phyloP scores from a whole-genome alignment of 305 asterid species.

The Striga hermonthica region DNA sequence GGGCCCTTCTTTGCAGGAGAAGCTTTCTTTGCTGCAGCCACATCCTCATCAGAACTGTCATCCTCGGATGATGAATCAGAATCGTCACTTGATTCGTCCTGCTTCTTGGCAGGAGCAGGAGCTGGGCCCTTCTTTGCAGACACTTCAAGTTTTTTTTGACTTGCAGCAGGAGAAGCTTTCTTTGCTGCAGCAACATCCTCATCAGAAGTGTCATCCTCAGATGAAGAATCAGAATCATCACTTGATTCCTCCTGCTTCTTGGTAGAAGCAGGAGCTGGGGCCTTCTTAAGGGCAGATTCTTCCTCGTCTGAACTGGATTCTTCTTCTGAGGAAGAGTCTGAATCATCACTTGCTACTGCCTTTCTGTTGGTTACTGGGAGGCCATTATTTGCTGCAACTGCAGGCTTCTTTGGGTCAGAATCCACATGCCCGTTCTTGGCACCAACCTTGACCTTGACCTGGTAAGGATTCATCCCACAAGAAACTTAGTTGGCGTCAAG shows the following conservation, averaged over 20 bases:
- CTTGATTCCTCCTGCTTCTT: conserved; percentile 30
- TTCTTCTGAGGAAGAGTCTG: not conserved
- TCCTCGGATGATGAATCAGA: conserved; percentile 26
- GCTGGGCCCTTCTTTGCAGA: conserved; percentile 22
- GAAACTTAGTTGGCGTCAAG: not conserved
- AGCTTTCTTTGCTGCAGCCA: conserved; percentile 31
- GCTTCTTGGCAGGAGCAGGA: conserved; percentile 18
- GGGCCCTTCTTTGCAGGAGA: conserved; percentile 16
- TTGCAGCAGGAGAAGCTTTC: conserved; percentile 21
- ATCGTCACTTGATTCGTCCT: conserved; percentile 31
- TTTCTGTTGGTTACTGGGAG: not conserved
- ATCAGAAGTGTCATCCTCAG: conserved; percentile 8
- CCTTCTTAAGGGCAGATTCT: not conserved
- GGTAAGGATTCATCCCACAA: conserved; percentile 19
- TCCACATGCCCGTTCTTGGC: conserved; percentile 28
- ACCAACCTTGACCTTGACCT: conserved; percentile 26
- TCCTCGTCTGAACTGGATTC: not conserved
- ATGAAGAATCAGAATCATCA: conserved; percentile 27
- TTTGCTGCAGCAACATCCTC: conserved; percentile 21
- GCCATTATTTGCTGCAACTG: conserved; percentile 25
- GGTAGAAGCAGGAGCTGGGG: not conserved
- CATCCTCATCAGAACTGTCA: not conserved
- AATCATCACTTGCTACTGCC: not conserved
- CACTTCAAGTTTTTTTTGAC: conserved; percentile 10
- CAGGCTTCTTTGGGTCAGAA: conserved; percentile 27